These are phyloP conservation scores for Blastocystis sp. DNA, from an alignment of 352 stramenopile genomes.

Conservation along the genomic window DNA sequence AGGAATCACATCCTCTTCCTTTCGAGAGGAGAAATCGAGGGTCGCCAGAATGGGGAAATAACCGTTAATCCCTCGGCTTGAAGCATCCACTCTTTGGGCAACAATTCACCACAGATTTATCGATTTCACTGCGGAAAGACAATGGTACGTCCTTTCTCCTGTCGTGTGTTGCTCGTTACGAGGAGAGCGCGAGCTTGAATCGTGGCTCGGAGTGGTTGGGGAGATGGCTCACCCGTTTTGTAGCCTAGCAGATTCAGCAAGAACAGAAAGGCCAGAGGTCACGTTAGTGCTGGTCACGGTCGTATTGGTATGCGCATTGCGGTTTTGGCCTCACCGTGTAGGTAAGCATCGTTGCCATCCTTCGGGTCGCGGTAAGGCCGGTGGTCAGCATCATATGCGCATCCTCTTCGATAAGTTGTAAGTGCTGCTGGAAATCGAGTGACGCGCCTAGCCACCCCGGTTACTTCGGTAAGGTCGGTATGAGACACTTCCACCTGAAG, in stretches of 20 bases:
- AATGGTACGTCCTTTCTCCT: conserved; percentile 4
- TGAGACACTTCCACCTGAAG: too few relatives aligned
- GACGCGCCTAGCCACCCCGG: too few relatives aligned
- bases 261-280: conserved; percentile 99
- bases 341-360: conserved; percentile 99
- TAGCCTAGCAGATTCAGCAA: conserved; percentile 82
- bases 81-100: not conserved
- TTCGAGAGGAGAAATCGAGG: too few relatives aligned
- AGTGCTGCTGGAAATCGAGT: too few relatives aligned
- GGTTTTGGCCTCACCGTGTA: not conserved
- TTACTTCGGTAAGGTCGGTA: too few relatives aligned
- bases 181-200: too few relatives aligned
- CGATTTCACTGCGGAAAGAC: conserved; percentile 12
- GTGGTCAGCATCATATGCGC: conserved; percentile 94
- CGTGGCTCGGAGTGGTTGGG: not conserved
- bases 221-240: conserved; percentile 19
- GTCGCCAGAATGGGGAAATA: not conserved
- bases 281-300: conserved; percentile 96
- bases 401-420: too few relatives aligned
- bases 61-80: not conserved
- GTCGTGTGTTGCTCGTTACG: too few relatives aligned
- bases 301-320: conserved; percentile 80
- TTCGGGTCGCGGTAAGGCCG: conserved; percentile 99
- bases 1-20: too few relatives aligned
- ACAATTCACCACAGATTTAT: conserved; percentile 11